phyloP scores from a whole-genome alignment of 2,329 filamentous ascomycete species.

The Fusarium decemcellulare region DNA sequence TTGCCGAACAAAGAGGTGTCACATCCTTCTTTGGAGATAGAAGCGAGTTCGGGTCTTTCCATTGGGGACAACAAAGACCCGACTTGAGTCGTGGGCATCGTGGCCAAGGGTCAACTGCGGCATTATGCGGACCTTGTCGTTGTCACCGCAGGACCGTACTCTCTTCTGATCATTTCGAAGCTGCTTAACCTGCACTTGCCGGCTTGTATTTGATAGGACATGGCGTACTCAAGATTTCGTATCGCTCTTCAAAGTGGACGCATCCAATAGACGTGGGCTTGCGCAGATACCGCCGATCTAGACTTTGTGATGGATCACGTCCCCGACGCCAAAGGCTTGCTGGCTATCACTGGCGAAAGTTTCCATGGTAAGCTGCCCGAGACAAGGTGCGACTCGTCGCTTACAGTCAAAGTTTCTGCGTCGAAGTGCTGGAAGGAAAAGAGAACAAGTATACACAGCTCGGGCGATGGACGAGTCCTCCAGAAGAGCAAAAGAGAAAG shows the following conservation, averaged over 20 bases:
- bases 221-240: constrained; percentile 11
- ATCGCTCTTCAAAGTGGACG: background rate
- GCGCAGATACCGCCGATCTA: constrained; percentile 15
- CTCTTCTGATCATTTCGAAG: background rate
- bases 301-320: constrained; percentile 4
- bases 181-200: background rate
- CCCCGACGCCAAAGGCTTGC: background rate
- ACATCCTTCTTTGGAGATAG: background rate
- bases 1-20: background rate
- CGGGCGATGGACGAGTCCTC: background rate
- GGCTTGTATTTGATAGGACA: background rate
- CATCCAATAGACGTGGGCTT: background rate
- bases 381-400: background rate
- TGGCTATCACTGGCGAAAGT: constrained; percentile 9
- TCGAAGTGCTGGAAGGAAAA: constrained; percentile 12
- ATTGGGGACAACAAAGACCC: constrained; percentile 5
- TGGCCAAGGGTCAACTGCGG: background rate
- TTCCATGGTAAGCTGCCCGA: constrained; percentile 12
- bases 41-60: background rate
- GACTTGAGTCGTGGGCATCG: background rate
- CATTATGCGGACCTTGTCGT: constrained; percentile 5
- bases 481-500: background rate
- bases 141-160: constrained; percentile 3
- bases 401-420: constrained; percentile 1
- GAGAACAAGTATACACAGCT: constrained; percentile 8